A percentile compares a stretch with the other conserved stretches of the same genome.
These are phyloP conservation scores for Mycena metata DNA, from an alignment of 768 basidiomycete genomes.

Conservation along the genomic window DNA sequence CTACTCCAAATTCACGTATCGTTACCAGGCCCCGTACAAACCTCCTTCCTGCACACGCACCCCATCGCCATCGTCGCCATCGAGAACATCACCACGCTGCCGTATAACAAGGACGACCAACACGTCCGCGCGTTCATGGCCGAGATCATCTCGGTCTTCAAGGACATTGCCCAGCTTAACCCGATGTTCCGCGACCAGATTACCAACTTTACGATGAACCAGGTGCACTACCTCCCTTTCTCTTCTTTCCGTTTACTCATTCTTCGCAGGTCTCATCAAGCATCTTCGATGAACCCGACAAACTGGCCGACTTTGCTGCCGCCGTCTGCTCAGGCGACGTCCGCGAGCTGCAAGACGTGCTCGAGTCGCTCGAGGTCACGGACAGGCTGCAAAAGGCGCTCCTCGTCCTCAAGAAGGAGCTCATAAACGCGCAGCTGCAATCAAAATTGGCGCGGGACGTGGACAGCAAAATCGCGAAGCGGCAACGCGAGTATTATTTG, in stretches of 20 bases:
- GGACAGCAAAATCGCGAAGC: conserved; percentile 93
- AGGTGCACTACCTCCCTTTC: conserved; percentile 43
- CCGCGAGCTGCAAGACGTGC: conserved; percentile 91
- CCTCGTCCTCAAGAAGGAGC: conserved; percentile 95
- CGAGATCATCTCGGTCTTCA: conserved; percentile 97
- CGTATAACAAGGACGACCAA: conserved; percentile 94
- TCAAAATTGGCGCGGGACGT: conserved; percentile 94
- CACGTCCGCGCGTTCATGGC: conserved; percentile 96
- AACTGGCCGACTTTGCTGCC: conserved; percentile 96
- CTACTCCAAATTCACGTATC: background rate
- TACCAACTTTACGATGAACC: conserved; percentile 94
- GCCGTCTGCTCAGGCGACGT: conserved; percentile 96
- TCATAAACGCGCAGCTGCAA: conserved; percentile 96
- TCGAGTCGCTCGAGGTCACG: conserved; percentile 88
- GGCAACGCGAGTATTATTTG: conserved; percentile 94
- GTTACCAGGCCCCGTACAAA: conserved; percentile 73
- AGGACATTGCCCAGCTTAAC: conserved; percentile 97
- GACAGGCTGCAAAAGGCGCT: conserved; percentile 92
- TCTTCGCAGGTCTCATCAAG: conserved; percentile 74
- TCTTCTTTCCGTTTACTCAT: too few relatives aligned
- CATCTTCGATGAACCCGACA: conserved; percentile 97
- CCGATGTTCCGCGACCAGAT: conserved; percentile 99
- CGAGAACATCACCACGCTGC: conserved; percentile 82
- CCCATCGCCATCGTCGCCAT: conserved; percentile 91
- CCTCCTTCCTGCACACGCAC: conserved; percentile 86